Evolutionary conservation across 495 filamentous ascomycete species (phyloP).

Genomic region (Aspergillus leporis): DNA sequence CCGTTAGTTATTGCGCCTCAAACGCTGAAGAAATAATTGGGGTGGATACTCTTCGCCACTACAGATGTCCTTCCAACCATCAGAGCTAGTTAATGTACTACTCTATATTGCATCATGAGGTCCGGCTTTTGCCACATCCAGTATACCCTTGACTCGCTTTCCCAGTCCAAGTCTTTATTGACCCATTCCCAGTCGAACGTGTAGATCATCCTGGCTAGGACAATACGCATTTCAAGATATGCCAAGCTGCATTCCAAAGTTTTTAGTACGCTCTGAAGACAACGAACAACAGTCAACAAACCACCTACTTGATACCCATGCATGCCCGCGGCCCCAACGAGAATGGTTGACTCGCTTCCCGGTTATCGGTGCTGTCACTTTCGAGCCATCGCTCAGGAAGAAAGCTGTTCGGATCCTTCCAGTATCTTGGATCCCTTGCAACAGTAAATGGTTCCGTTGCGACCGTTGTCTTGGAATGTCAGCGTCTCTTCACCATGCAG

Average conservation of each 20-base stretch:
- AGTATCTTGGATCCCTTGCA: constrained; percentile 30
- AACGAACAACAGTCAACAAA: too few relatives aligned
- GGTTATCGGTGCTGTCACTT: constrained; percentile 18
- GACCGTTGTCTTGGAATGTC: too few relatives aligned
- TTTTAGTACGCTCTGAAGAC: too few relatives aligned
- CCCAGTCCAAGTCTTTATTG: constrained; percentile 40
- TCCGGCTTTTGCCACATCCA: constrained; percentile 36
- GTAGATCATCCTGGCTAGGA: constrained; percentile 54
- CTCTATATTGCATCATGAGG: too few relatives aligned
- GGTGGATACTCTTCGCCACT: too few relatives aligned
- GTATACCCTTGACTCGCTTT: constrained; percentile 26
- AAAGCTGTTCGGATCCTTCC: constrained; percentile 18
- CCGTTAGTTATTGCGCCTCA: too few relatives aligned
- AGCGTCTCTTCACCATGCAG: too few relatives aligned
- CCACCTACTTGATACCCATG: constrained; percentile 19
- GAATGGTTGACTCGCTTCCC: constrained; percentile 25
- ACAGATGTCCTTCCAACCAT: too few relatives aligned
- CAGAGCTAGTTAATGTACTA: too few relatives aligned
- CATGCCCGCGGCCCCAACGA: constrained; percentile 10
- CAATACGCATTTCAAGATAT: constrained; percentile 50
- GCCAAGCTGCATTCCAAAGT: too few relatives aligned
- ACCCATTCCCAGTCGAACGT: constrained; percentile 54
- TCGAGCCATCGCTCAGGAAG: constrained; percentile 12
- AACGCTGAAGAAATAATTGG: too few relatives aligned
- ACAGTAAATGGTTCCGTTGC: too few relatives aligned